Conservation (phyloP, 371 early-diverging fungal species). For the Basidiobolus meristosporus region DNA sequence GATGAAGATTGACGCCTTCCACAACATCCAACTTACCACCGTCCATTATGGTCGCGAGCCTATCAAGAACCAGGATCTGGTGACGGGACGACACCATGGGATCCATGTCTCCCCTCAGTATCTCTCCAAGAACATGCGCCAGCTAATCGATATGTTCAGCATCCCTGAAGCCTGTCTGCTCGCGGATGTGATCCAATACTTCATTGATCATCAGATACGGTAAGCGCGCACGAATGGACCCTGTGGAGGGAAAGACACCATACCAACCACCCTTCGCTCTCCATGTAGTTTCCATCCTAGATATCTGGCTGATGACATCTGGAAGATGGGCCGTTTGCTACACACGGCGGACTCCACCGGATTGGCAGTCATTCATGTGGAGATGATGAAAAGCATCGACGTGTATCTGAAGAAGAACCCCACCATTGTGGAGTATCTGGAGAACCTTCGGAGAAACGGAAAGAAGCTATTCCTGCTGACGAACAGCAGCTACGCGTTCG, state of each 20-base stretch:
- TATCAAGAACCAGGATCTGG: slow-evolving; percentile 18
- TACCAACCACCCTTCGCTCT: not conserved
- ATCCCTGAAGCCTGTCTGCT: slow-evolving; percentile 33
- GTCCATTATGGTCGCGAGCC: slow-evolving; percentile 32
- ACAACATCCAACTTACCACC: slow-evolving; percentile 37
- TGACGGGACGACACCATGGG: slow-evolving; percentile 27
- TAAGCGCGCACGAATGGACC: too few species aligned
- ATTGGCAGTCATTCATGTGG: slow-evolving; percentile 26
- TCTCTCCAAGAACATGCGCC: slow-evolving; percentile 24
- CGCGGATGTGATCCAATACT: slow-evolving; percentile 37
- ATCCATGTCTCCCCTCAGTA: slow-evolving; percentile 33
- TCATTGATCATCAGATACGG: slow-evolving; percentile 24
- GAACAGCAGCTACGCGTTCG: slow-evolving; percentile 33
- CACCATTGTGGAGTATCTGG: slow-evolving; percentile 21
- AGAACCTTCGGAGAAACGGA: slow-evolving; percentile 17
- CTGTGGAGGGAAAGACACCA: too few species aligned
- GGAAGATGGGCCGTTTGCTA: slow-evolving; percentile 22
- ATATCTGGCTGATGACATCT: slow-evolving; percentile 39
- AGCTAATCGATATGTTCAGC: slow-evolving; percentile 36
- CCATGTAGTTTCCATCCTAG: slow-evolving; percentile 31
- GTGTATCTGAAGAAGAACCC: slow-evolving; percentile 22
- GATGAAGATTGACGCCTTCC: slow-evolving; percentile 42
- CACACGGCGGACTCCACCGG: slow-evolving; percentile 17
- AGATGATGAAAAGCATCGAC: slow-evolving; percentile 21
- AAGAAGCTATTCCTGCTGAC: slow-evolving; percentile 36